A percentile compares a stretch with the other conserved stretches of the same genome.
Evolutionary conservation across 2,329 filamentous ascomycete genomes (phyloP).

Genomic region (Colletotrichum orchidophilum): DNA sequence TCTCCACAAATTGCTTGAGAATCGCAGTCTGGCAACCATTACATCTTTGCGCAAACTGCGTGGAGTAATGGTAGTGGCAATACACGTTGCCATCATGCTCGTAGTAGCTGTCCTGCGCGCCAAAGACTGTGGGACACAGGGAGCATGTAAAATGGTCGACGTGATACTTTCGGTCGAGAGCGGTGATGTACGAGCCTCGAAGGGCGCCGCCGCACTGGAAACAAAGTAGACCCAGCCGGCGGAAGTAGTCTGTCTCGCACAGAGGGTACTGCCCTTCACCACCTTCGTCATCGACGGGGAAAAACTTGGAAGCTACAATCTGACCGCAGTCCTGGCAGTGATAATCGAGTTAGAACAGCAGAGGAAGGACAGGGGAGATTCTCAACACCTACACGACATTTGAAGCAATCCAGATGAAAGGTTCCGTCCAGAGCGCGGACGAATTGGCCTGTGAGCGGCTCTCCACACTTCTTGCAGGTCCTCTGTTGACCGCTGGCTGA

Average conservation of each 20-base stretch:
- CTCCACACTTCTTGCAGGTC: conserved; percentile 86
- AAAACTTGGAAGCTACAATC: conserved; percentile 98
- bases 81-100: conserved; percentile 97
- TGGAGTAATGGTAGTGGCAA: conserved; percentile 99
- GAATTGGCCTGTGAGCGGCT: conserved; percentile 91
- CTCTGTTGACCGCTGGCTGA: conserved; percentile 69
- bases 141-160: conserved; percentile 99
- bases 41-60: conserved; percentile 93
- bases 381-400: conserved; percentile 76
- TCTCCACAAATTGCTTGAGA: conserved; percentile 98
- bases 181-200: conserved; percentile 97
- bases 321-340: conserved; percentile 85
- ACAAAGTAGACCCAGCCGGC: conserved; percentile 89
- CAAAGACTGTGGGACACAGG: conserved; percentile 96
- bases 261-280: conserved; percentile 89
- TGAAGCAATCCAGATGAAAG: conserved; percentile 98
- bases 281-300: conserved; percentile 91
- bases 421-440: conserved; percentile 93
- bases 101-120: conserved; percentile 98
- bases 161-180: conserved; percentile 96
- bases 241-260: conserved; percentile 98
- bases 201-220: conserved; percentile 92
- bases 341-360: conserved; percentile 14
- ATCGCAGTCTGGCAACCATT: conserved; percentile 98
- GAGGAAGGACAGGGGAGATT: conserved; percentile 13